phyloP scores from a whole-genome alignment of 306 rosid species.

The Dalbergia cultrata region DNA sequence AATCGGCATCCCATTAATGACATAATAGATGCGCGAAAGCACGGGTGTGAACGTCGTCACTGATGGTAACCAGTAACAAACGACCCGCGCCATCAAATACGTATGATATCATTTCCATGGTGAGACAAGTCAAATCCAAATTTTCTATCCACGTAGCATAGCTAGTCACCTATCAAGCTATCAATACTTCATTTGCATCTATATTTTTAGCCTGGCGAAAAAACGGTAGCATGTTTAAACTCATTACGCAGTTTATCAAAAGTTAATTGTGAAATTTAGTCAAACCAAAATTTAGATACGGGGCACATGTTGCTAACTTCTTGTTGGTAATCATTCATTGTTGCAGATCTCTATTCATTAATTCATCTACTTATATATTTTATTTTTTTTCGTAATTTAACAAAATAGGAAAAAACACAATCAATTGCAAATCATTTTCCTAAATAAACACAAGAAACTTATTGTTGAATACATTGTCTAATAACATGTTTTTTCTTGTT shows the following conservation, averaged over 20 bases:
- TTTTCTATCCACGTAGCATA: not conserved
- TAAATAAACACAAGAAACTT: not conserved
- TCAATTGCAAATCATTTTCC: not conserved
- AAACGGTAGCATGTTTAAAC: too few species aligned
- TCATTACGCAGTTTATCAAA: too few species aligned
- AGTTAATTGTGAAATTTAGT: too few species aligned
- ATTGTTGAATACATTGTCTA: too few species aligned
- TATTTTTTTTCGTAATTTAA: too few species aligned
- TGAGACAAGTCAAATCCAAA: constrained; percentile 20
- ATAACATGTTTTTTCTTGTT: not conserved
- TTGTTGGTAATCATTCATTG: too few species aligned
- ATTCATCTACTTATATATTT: too few species aligned
- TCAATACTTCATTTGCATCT: constrained; percentile 1
- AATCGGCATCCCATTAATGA: not conserved
- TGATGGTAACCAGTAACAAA: not conserved
- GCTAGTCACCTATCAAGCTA: not conserved
- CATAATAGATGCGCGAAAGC: not conserved
- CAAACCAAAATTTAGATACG: not conserved
- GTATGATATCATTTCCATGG: not conserved
- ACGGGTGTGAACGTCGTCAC: not conserved
- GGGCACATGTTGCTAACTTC: not conserved
- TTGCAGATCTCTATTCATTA: too few species aligned
- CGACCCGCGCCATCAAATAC: not conserved
- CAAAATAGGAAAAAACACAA: too few species aligned
- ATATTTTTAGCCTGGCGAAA: not conserved